Evolutionary conservation across 169 alveolate species (phyloP).

Genomic region (Miamiensis avidus): DNA sequence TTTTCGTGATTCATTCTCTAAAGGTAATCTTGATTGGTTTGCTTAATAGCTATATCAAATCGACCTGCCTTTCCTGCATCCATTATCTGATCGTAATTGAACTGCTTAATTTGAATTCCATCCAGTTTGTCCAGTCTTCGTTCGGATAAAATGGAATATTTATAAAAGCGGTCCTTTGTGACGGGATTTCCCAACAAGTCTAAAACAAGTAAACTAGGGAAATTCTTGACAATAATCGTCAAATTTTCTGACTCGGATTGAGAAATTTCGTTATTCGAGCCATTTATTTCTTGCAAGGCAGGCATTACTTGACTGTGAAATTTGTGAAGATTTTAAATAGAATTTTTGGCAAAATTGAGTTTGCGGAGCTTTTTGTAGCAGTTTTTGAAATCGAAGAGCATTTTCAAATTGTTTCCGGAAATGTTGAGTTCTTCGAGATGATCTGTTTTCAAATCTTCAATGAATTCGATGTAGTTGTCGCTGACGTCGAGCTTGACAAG

Average conservation of each 20-base stretch:
- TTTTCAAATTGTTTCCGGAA: neutral
- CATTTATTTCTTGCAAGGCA: neutral
- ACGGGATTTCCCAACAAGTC: conserved; percentile 7
- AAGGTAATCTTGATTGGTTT: conserved; percentile 20
- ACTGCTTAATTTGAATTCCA: conserved; percentile 9
- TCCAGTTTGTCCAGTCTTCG: neutral
- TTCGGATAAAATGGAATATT: conserved; percentile 7
- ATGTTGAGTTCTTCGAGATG: neutral
- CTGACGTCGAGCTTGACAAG: neutral
- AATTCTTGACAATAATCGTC: neutral
- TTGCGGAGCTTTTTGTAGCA: neutral
- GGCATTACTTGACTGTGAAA: neutral
- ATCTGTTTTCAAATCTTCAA: neutral
- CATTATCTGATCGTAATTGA: neutral
- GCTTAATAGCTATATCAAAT: conserved; percentile 9
- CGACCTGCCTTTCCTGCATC: neutral
- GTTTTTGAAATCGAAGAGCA: neutral
- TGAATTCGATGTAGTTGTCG: neutral
- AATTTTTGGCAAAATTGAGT: neutral
- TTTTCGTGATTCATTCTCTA: conserved; percentile 15
- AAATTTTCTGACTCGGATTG: conserved; percentile 5
- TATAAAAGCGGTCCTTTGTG: neutral
- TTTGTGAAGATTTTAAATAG: too few species aligned
- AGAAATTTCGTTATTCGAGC: conserved; percentile 11
- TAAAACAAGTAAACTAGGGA: conserved; percentile 1